Evolutionary conservation across 352 stramenopile species (phyloP).

Genomic region (Phytophthora hybrid): DNA sequence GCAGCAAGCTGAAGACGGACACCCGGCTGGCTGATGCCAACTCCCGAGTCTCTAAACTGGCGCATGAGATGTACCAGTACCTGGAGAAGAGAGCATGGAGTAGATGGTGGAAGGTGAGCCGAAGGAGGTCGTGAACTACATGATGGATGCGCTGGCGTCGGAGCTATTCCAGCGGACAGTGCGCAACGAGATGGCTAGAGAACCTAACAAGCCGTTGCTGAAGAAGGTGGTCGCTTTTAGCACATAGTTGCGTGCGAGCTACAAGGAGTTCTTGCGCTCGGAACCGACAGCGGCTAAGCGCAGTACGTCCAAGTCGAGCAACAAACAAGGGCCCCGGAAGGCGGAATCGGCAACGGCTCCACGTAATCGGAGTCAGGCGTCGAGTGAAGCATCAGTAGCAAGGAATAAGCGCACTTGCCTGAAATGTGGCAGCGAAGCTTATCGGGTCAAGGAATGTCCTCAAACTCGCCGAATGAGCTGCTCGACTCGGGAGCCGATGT

Average conservation of each 20-base stretch:
- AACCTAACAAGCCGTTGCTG: constrained; percentile 12
- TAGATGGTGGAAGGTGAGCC: constrained; percentile 15
- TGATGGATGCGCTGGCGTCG: constrained; percentile 4
- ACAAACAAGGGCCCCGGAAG: neutral
- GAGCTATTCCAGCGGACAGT: constrained; percentile 1
- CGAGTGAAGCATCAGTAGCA: neutral
- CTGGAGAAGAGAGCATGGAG: constrained; percentile 13
- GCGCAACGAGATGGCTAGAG: constrained; percentile 2
- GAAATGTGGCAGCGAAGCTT: neutral
- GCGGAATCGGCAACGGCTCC: no score
- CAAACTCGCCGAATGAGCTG: neutral
- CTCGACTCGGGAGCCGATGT: neutral
- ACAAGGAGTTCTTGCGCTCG: constrained; percentile 16
- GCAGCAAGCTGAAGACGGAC: neutral
- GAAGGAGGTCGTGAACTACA: constrained; percentile 11
- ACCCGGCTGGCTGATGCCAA: neutral
- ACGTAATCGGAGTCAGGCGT: neutral
- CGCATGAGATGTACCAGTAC: constrained; percentile 12
- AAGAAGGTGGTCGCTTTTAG: constrained; percentile 19
- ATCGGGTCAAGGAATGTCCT: neutral
- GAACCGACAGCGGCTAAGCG: constrained; percentile 1
- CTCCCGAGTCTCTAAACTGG: constrained; percentile 23
- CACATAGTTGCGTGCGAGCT: constrained; percentile 5
- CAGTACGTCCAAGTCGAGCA: no score
- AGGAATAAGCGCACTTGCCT: neutral